Evolutionary conservation across 352 stramenopile genomes (phyloP).

Genomic region (Paralagenidium karlingii): DNA sequence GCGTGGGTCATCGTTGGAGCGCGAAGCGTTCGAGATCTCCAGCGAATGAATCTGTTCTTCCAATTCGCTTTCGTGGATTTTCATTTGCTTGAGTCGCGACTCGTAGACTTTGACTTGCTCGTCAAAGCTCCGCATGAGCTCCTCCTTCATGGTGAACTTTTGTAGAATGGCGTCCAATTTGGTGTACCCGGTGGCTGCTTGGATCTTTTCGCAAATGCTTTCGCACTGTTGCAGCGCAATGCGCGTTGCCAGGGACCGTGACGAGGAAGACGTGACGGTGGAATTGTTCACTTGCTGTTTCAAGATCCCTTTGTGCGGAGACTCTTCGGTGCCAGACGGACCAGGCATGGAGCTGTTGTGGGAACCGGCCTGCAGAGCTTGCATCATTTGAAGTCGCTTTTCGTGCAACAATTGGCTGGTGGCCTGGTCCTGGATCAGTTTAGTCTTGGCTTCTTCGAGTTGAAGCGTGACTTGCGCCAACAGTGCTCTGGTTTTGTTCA

Average conservation of each 20-base stretch:
- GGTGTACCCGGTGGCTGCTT: conserved; percentile 63
- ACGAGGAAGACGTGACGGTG: conserved; percentile 20
- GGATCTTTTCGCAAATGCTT: conserved; percentile 73
- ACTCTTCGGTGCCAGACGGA: neutral
- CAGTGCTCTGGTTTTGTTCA: conserved; percentile 50
- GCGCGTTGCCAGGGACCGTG: conserved; percentile 48
- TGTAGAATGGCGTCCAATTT: conserved; percentile 70
- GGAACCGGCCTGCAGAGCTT: conserved; percentile 9
- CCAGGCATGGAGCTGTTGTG: neutral
- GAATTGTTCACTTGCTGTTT: neutral
- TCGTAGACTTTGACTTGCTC: conserved; percentile 77
- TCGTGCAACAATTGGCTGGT: conserved; percentile 59
- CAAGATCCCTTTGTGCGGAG: too few species aligned
- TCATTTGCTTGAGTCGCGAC: conserved; percentile 66
- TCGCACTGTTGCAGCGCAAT: conserved; percentile 70
- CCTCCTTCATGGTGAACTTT: conserved; percentile 65
- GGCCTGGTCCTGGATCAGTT: conserved; percentile 52
- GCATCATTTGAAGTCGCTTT: conserved; percentile 52
- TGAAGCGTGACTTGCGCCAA: conserved; percentile 50
- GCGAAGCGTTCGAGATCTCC: conserved; percentile 40
- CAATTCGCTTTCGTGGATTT: conserved; percentile 48
- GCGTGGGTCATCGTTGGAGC: conserved; percentile 39
- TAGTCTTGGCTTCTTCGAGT: conserved; percentile 40
- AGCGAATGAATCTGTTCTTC: conserved; percentile 55
- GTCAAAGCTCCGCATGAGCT: conserved; percentile 70